Percentiles rank a stretch among this genome's conserved stretches.
These are phyloP conservation scores for Russula earlei DNA, from an alignment of 768 basidiomycete genomes.

Conservation along the genomic window DNA sequence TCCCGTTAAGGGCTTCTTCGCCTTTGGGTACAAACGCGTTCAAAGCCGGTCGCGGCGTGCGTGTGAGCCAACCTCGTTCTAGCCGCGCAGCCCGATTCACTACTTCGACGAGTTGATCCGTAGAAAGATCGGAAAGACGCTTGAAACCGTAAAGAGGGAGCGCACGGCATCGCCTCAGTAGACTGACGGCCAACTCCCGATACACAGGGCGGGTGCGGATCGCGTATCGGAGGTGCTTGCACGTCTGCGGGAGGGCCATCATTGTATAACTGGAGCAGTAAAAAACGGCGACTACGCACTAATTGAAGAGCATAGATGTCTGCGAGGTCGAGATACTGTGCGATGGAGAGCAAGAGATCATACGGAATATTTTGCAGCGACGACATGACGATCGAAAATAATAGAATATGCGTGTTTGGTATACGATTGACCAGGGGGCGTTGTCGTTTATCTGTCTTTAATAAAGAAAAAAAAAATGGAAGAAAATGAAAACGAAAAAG, in stretches of 20 bases:
- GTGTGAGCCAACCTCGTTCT: slow-evolving; percentile 52
- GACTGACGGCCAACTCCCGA: slow-evolving; percentile 49
- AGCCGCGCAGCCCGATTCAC: slow-evolving; percentile 55
- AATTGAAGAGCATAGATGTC: slow-evolving; percentile 54
- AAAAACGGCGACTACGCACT: slow-evolving; percentile 33
- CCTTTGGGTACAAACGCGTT: slow-evolving; percentile 22
- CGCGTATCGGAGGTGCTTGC: slow-evolving; percentile 50
- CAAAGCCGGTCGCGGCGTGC: slow-evolving; percentile 44
- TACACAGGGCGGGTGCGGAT: slow-evolving; percentile 60
- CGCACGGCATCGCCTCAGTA: slow-evolving; percentile 58
- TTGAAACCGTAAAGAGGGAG: slow-evolving; percentile 64
- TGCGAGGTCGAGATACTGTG: slow-evolving; percentile 46
- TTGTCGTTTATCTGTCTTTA: not conserved
- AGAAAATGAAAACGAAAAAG: not conserved
- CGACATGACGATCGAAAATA: not conserved
- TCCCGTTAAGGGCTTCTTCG: not conserved
- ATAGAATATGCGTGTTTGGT: not conserved
- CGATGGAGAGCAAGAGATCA: slow-evolving; percentile 62
- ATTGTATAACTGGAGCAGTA: not conserved
- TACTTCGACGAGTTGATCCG: slow-evolving; percentile 48
- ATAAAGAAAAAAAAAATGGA: not conserved
- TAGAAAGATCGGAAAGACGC: slow-evolving; percentile 54
- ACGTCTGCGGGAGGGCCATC: slow-evolving; percentile 37
- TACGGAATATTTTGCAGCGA: slow-evolving; percentile 46
- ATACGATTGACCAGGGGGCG: not conserved